Evolutionary conservation across 2,329 filamentous ascomycete genomes (phyloP).

Genomic region (Botryosphaeria dothidea): DNA sequence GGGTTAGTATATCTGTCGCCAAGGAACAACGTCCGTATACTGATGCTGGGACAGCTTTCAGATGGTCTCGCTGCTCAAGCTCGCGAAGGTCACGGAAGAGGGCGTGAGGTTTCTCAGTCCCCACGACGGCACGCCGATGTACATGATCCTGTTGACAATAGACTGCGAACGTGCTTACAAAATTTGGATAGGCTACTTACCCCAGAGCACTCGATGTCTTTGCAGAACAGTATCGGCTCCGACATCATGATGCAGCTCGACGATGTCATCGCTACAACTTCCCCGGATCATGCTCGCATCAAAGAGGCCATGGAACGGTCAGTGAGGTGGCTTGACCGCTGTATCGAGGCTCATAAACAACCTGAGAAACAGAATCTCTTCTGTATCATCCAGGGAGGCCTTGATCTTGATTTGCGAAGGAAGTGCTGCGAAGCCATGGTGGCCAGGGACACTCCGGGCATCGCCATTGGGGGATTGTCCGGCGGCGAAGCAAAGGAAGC

Average conservation of each 20-base stretch:
- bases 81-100: constrained; percentile 92
- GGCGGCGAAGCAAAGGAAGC: constrained; percentile 93
- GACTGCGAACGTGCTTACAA: neutral
- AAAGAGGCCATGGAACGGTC: constrained; percentile 93
- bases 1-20: constrained; percentile 37
- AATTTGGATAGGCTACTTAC: constrained; percentile 68
- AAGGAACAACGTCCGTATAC: constrained; percentile 24
- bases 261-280: constrained; percentile 95
- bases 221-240: constrained; percentile 96
- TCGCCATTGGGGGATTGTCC: constrained; percentile 92
- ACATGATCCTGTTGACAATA: constrained; percentile 25
- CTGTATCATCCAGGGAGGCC: constrained; percentile 95
- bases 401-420: constrained; percentile 82
- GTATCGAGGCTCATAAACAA: constrained; percentile 84
- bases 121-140: constrained; percentile 92
- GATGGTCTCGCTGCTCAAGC: constrained; percentile 94
- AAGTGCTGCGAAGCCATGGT: constrained; percentile 89
- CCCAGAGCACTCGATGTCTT: constrained; percentile 91
- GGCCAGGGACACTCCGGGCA: constrained; percentile 85
- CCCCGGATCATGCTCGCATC: constrained; percentile 84
- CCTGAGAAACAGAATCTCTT: constrained; percentile 88
- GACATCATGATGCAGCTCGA: constrained; percentile 99
- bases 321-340: constrained; percentile 93
- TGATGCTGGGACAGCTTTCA: constrained; percentile 70
- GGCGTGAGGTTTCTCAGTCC: constrained; percentile 95